Conservation (phyloP, 805 yeast genomes). For the Candida palmyrensis region DNA sequence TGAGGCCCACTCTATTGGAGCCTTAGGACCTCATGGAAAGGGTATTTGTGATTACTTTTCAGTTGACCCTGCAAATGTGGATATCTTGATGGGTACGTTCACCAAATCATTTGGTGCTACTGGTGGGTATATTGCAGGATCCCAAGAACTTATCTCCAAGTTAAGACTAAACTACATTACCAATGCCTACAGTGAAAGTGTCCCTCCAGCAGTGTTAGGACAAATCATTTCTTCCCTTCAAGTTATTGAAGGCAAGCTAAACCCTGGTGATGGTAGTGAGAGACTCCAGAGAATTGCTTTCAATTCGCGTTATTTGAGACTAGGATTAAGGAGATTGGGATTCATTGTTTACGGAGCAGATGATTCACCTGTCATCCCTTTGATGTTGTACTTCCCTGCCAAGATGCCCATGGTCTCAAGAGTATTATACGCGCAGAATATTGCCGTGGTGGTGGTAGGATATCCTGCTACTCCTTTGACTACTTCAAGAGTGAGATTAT, state of each 20-base stretch:
- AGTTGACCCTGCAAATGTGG: conserved; percentile 70
- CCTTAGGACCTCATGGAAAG: conserved; percentile 91
- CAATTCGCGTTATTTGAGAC: conserved; percentile 87
- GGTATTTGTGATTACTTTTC: conserved; percentile 95
- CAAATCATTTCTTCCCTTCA: conserved; percentile 80
- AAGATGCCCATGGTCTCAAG: conserved; percentile 93
- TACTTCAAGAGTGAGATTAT: conserved; percentile 85
- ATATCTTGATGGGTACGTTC: conserved; percentile 93
- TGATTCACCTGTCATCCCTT: conserved; percentile 94
- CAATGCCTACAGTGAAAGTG: conserved; percentile 74
- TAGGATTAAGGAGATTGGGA: conserved; percentile 88
- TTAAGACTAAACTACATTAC: conserved; percentile 71
- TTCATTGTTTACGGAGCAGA: conserved; percentile 93
- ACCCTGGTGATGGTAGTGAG: conserved; percentile 91
- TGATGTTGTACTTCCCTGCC: conserved; percentile 82
- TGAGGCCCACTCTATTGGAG: conserved; percentile 98
- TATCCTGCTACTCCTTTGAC: conserved; percentile 96
- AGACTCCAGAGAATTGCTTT: conserved; percentile 91
- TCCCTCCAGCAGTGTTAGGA: conserved; percentile 85
- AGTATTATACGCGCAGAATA: conserved; percentile 67
- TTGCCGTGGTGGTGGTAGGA: conserved; percentile 95
- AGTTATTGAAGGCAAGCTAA: conserved; percentile 74
- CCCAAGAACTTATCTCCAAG: conserved; percentile 62
- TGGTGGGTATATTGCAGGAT: conserved; percentile 94
- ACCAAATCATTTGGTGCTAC: conserved; percentile 98